Conservation (phyloP, 768 basidiomycete species). For the Pisolithus albus region DNA sequence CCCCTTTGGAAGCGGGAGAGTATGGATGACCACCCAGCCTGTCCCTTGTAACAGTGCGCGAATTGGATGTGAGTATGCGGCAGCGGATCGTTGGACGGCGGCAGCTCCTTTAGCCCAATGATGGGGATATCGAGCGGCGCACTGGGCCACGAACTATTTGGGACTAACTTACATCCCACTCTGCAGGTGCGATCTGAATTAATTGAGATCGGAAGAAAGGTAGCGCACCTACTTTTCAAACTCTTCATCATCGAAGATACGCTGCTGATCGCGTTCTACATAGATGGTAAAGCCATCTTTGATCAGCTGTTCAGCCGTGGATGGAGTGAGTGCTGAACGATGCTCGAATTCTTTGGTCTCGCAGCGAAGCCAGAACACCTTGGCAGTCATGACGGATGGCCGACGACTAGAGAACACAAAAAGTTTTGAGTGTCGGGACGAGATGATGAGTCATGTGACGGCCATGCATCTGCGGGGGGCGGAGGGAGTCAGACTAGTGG, state of each 20-base stretch:
- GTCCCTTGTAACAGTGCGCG: conserved; percentile 95
- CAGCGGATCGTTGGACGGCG: conserved; percentile 71
- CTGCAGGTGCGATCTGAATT: conserved; percentile 34
- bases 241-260: conserved; percentile 91
- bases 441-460: neutral
- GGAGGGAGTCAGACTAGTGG: too few relatives aligned
- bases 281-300: conserved; percentile 84
- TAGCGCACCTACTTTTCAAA: conserved; percentile 72
- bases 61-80: conserved; percentile 97
- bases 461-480: too few relatives aligned
- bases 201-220: conserved; percentile 3
- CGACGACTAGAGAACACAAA: neutral
- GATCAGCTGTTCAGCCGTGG: conserved; percentile 81
- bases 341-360: conserved; percentile 95
- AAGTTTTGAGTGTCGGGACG: neutral
- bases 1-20: conserved; percentile 82
- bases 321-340: conserved; percentile 88
- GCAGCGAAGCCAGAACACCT: conserved; percentile 82
- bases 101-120: conserved; percentile 96
- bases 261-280: conserved; percentile 89
- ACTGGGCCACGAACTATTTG: conserved; percentile 81
- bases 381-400: neutral
- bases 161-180: conserved; percentile 83
- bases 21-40: conserved; percentile 86
- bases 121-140: conserved; percentile 74